Conservation (phyloP, 169 alveolate species). For the Plasmodium gallinaceum region DNA sequence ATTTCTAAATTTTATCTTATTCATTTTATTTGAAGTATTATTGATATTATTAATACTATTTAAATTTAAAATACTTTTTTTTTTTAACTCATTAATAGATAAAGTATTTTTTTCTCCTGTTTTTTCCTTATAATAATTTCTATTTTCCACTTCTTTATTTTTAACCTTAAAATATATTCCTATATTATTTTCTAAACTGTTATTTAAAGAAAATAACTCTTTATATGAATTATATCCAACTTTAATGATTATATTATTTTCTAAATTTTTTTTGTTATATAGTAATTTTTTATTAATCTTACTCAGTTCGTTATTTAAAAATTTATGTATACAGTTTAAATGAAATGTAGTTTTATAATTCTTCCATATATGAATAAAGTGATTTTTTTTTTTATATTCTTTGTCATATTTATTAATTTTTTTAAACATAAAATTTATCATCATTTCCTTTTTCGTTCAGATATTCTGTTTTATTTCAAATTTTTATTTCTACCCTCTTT, state of each 20-base stretch:
- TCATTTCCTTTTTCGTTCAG: conserved; percentile 28
- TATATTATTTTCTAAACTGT: too few species aligned
- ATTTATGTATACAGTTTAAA: conserved; percentile 16
- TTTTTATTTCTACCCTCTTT: too few species aligned
- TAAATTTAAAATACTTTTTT: too few species aligned
- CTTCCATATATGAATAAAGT: conserved; percentile 29
- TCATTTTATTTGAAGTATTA: conserved; percentile 18
- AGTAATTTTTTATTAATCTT: conserved; percentile 17
- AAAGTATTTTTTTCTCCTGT: too few species aligned
- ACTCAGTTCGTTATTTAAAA: conserved; percentile 9
- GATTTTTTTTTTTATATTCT: conserved; percentile 23
- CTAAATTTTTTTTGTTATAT: not conserved
- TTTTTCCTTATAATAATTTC: too few species aligned
- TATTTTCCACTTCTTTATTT: not conserved
- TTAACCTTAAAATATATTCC: conserved; percentile 6
- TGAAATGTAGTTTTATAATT: conserved; percentile 17
- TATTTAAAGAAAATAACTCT: too few species aligned
- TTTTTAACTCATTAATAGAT: too few species aligned
- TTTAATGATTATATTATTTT: not conserved
- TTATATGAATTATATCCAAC: too few species aligned
- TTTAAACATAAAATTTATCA: conserved; percentile 39
- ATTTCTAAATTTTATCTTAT: conserved; percentile 30
- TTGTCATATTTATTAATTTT: conserved; percentile 30
- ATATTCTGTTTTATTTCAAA: not conserved
- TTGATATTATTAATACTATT: too few species aligned